Base-by-base conservation (phyloP, 441 rosid genomes). In the Croton setiger region DNA sequence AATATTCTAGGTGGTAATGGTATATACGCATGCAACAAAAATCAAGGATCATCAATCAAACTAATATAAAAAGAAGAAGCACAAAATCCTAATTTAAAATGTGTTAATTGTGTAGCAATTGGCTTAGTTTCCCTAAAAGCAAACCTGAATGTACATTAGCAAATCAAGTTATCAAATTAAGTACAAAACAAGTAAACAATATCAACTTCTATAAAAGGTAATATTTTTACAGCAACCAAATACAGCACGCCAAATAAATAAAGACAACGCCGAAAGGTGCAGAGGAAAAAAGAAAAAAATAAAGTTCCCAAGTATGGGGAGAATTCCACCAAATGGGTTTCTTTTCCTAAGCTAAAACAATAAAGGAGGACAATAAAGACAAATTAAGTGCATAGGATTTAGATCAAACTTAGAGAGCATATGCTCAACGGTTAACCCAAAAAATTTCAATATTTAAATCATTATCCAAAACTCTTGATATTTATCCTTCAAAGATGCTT, bases 401-500 rank as follows among this genome's bases (percentile, higher is more conserved):
- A 49, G 79, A 73, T 47, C 61, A 72, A 60, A 21, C 65, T 59
- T 31, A 12, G 54, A 66, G 62, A 76, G 82, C 71, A 80, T 75
- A 79, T 78, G 77, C 43, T 6, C 10, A 75, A 67, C 59, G 4
- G n/a, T 18, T 48, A 48, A 48, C 5, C 52, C 3, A 15, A n/a
- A 37, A 70, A 56, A 68, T n/a, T n/a, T 63, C 27, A 62, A 65
- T 51, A 80, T 45, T 76, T 64, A 72, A 5, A 79, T 83, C 81
- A 76, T 82, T 86, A 88, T 88, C 87, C 84, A 80, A 75, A 77
- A 65, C n/a, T 54, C 59, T 60, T 39, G 45, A 75, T 75, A 69
- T 76, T 75, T 75, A 75, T 84, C 79, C 74, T 61, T 33, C 63
- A 65, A 74, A 75, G 83, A 84, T 81, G 86, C 87, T 76, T 81